Evolutionary conservation across 805 yeast species (phyloP), one percentile per base, ranked within the genome.

Genomic region (Pichia eremophila): DNA sequence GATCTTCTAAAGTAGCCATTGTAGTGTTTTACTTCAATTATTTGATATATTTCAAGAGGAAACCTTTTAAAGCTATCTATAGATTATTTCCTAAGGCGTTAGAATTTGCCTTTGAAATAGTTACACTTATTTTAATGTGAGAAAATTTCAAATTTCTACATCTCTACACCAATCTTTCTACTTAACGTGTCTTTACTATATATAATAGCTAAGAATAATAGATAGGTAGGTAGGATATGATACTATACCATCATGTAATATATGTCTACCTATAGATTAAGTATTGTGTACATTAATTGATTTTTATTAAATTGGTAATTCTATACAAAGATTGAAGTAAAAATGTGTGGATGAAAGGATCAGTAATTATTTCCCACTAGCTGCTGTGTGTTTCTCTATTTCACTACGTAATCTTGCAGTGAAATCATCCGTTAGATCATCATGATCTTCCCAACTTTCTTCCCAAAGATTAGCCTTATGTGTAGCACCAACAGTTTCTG

Each of bases 371-470:
- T 19, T 27, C 15, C n/a, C 35, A 22, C 15, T 41, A n/a, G 28
- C 19, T 22, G 27, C 36, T 34, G n/a, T 15, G 36, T 34, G n/a
- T 34, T 34, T 28, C 27, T 5, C 25, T 22, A 15, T 31, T 43
- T 60, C 81, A 49, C 67, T 71, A 76, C 81, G 80, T 62, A 91
- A 73, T 57, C 77, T 81, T 52, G 74, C 75, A 40, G 93, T 79
- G 67, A 91, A 93, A 54, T 87, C 88, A 59, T 90, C 97, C 19
- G 54, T 54, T 51, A 86, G 93, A 50, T 83, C 85, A 59, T 90
- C 96, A 52, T 89, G 95, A 63, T 91, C 95, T 56, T 85, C 97
- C 99, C 99, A 91, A 63, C 88, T 91, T 66, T 90, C 96, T 57
- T 90, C 96, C 97, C 98, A 90, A 45, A 90, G 76, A 52, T 79